Conservation (phyloP, 2,329 filamentous ascomycete genomes). For the Pestalotiopsis sp. region DNA sequence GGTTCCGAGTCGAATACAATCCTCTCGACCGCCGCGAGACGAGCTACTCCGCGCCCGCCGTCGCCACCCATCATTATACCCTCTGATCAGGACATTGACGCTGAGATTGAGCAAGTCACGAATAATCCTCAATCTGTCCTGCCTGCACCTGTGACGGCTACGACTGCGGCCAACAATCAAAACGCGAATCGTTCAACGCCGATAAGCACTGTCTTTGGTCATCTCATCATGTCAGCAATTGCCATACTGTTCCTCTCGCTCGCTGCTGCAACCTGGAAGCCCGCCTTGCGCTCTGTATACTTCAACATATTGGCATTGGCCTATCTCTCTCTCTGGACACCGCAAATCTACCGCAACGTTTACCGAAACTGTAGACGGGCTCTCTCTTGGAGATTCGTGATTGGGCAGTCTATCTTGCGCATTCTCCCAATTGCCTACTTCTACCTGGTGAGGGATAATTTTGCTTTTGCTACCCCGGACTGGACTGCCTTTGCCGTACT, state of each 20-base stretch:
- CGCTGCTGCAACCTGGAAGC: constrained; percentile 64
- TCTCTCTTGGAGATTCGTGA: constrained; percentile 86
- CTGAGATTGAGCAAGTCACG: constrained; percentile 54
- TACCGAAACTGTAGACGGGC: constrained; percentile 90
- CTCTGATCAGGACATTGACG: constrained; percentile 65
- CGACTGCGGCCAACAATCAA: constrained; percentile 26
- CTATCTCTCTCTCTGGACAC: constrained; percentile 90
- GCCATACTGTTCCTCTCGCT: constrained; percentile 60
- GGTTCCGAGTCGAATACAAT: constrained; percentile 19
- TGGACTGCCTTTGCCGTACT: constrained; percentile 65
- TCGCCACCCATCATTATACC: constrained; percentile 60
- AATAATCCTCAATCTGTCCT: constrained; percentile 29
- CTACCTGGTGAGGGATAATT: constrained; percentile 76
- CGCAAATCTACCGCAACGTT: constrained; percentile 89
- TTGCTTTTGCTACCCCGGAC: constrained; percentile 77
- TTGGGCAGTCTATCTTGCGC: constrained; percentile 80
- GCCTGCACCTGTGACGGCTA: constrained; percentile 30
- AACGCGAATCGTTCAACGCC: constrained; percentile 33
- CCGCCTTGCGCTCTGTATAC: constrained; percentile 55
- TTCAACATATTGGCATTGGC: constrained; percentile 67
- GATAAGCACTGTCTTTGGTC: constrained; percentile 59
- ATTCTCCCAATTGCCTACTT: constrained; percentile 85
- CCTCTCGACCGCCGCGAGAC: constrained; percentile 23
- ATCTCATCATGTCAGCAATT: constrained; percentile 58
- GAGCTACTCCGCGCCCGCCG: constrained; percentile 24